Conservation (phyloP, 1,284 basidiomycete species). For the Boletus smithii region DNA sequence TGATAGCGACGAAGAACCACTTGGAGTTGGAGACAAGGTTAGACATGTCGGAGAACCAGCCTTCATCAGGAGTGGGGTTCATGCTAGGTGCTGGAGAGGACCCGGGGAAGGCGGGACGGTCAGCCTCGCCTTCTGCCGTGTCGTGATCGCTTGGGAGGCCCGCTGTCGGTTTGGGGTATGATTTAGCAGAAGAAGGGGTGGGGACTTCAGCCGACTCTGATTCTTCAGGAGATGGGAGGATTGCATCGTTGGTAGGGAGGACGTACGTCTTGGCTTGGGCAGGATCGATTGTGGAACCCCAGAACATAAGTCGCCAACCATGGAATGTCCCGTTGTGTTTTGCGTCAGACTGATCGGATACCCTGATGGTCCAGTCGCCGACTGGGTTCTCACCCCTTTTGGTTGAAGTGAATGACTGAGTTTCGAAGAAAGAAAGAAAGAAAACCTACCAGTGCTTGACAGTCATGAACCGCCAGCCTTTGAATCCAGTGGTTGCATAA, state of each 20-base stretch:
- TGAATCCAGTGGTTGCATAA: constrained; percentile 67
- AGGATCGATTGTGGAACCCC: constrained; percentile 86
- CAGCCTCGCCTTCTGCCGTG: constrained; percentile 62
- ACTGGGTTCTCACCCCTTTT: constrained; percentile 87
- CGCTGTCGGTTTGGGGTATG: constrained; percentile 81
- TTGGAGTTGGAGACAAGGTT: constrained; percentile 71
- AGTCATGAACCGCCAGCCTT: constrained; percentile 97
- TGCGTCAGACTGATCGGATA: constrained; percentile 70
- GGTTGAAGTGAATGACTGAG: constrained; percentile 18
- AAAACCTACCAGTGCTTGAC: constrained; percentile 90
- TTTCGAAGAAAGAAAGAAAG: not conserved
- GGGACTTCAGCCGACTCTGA: constrained; percentile 35
- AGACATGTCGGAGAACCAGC: constrained; percentile 84
- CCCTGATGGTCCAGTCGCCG: constrained; percentile 90
- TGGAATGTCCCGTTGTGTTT: constrained; percentile 76
- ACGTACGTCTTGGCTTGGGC: constrained; percentile 64
- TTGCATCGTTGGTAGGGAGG: constrained; percentile 51
- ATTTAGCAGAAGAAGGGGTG: constrained; percentile 50
- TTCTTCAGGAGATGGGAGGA: constrained; percentile 51
- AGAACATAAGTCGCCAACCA: constrained; percentile 91
- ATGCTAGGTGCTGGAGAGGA: constrained; percentile 42
- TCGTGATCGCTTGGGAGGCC: constrained; percentile 87
- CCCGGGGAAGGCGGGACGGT: constrained; percentile 58
- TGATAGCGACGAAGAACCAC: constrained; percentile 82
- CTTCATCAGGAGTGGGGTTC: constrained; percentile 70